A percentile compares a stretch with the other conserved stretches of the same genome.
Evolutionary conservation across 2,329 filamentous ascomycete species (phyloP).

Genomic region (Pyrenophora graminea): DNA sequence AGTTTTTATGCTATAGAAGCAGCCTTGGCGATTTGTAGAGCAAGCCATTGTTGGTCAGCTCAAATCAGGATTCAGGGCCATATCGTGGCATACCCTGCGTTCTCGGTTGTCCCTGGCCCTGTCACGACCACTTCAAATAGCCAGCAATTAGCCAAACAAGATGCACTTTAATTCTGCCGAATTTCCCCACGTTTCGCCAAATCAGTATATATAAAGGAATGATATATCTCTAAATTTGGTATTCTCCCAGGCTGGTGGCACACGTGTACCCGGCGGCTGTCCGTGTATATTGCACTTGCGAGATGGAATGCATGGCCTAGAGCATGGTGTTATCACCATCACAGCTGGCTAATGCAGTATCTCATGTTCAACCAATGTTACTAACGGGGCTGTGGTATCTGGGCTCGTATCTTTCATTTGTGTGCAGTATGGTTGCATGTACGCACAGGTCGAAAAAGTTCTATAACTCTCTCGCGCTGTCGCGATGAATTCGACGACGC

Average conservation of each 20-base stretch:
- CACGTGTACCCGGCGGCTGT: constrained; percentile 21
- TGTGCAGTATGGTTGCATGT: constrained; percentile 27
- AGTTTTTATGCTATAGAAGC: constrained; percentile 11
- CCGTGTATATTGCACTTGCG: constrained; percentile 22
- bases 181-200: constrained; percentile 23
- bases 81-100: constrained; percentile 24
- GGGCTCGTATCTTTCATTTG: constrained; percentile 43
- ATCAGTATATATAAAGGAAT: constrained; percentile 16
- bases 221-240: constrained; percentile 20
- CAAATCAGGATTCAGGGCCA: constrained; percentile 28
- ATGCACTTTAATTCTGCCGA: constrained; percentile 35
- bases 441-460: constrained; percentile 21
- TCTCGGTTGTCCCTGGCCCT: constrained; percentile 34
- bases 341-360: constrained; percentile 25
- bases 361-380: constrained; percentile 25
- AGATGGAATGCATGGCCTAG: constrained; percentile 28
- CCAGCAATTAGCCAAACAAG: constrained; percentile 41
- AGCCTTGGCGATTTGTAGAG: constrained; percentile 15
- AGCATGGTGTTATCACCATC: constrained; percentile 27
- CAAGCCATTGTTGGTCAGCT: constrained; percentile 13
- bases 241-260: constrained; percentile 29
- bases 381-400: constrained; percentile 21
- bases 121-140: constrained; percentile 36
- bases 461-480: constrained; percentile 31
- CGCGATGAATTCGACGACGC: constrained; percentile 6